Conservation (phyloP, 345 rosid genomes). For the Viola odorata region DNA sequence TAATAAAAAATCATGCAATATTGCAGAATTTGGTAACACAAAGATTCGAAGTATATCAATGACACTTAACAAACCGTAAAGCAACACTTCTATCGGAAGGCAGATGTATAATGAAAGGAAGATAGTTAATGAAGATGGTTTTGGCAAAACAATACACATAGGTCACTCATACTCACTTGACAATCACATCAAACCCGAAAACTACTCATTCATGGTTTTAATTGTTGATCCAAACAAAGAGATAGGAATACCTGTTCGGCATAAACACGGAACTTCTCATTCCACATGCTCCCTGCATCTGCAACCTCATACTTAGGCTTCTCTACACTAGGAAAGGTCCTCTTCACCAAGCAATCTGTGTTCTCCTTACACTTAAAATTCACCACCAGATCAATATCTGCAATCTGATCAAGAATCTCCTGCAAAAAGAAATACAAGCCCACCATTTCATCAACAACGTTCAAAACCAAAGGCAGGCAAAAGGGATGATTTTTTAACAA, state of each 20-base stretch:
- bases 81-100: too few species aligned
- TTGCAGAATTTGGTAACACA: too few species aligned
- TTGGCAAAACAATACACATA: too few species aligned
- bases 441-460: not conserved
- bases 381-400: slow-evolving; percentile 77
- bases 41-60: too few species aligned
- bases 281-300: slow-evolving; percentile 33
- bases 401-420: slow-evolving; percentile 85
- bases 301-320: slow-evolving; percentile 30
- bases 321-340: slow-evolving; percentile 15
- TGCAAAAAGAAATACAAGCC: slow-evolving; percentile 26
- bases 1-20: too few species aligned
- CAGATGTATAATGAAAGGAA: too few species aligned
- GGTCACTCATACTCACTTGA: too few species aligned
- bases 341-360: slow-evolving; percentile 32
- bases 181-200: too few species aligned
- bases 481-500: not conserved
- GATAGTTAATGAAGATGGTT: too few species aligned
- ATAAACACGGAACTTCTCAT: slow-evolving; percentile 37
- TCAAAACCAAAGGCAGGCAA: not conserved
- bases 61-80: too few species aligned
- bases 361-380: slow-evolving; percentile 54
- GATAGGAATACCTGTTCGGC: slow-evolving; percentile 50
- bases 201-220: too few species aligned
- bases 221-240: too few species aligned